Conservation (phyloP, 371 early-diverging fungal genomes). For the Smittium mucronatum region DNA sequence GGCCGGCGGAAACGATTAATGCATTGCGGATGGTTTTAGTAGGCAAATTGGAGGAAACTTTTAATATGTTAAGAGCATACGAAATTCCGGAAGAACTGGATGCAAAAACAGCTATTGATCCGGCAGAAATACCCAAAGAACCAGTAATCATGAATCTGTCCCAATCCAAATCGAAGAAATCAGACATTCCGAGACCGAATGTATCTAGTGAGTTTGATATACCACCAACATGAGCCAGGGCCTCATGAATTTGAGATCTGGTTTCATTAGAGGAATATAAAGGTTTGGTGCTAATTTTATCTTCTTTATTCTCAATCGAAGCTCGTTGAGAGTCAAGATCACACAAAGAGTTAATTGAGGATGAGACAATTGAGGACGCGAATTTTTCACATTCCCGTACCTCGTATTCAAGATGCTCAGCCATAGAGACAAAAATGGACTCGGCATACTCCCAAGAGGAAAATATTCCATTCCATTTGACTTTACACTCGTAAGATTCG, state of each 20-base stretch:
- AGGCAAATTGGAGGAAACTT: constrained; percentile 18
- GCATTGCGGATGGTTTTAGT: constrained; percentile 26
- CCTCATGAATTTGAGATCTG: neutral
- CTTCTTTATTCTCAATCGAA: neutral
- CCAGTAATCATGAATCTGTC: constrained; percentile 18
- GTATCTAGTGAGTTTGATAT: constrained; percentile 15
- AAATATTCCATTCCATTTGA: constrained; percentile 67
- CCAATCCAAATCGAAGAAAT: constrained; percentile 11
- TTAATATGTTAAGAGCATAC: constrained; percentile 22
- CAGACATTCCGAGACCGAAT: constrained; percentile 25
- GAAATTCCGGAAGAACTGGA: constrained; percentile 26
- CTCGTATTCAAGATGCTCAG: constrained; percentile 44
- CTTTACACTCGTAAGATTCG: constrained; percentile 44
- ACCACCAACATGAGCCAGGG: constrained; percentile 13
- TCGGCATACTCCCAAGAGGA: constrained; percentile 77
- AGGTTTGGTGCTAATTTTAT: neutral
- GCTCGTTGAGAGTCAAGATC: constrained; percentile 34
- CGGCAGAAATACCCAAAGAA: constrained; percentile 28
- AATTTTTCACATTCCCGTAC: constrained; percentile 50
- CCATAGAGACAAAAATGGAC: constrained; percentile 54
- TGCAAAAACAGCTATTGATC: constrained; percentile 31
- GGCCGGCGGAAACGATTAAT: constrained; percentile 25
- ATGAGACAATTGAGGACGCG: constrained; percentile 46
- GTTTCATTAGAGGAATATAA: neutral
- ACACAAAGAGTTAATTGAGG: constrained; percentile 47